These are phyloP conservation scores for Leucocoprinus birnbaumii DNA, from an alignment of 768 basidiomycete genomes.

Conservation along the genomic window DNA sequence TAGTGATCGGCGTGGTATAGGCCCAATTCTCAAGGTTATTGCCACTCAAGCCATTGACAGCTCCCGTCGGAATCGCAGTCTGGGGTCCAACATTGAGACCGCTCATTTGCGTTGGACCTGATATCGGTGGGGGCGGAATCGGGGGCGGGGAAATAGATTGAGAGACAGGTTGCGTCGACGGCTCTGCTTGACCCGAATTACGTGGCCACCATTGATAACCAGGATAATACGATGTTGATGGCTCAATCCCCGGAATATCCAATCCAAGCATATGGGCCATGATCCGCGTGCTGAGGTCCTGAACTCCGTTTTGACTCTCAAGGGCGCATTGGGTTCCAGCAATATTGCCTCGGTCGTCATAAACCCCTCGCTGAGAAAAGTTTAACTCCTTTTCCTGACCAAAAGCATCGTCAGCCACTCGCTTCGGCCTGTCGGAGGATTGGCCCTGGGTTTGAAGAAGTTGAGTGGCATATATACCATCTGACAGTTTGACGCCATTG, in stretches of 20 bases:
- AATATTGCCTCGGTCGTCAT: conserved; percentile 16
- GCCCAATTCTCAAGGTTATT: conserved; percentile 4
- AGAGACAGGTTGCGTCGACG: not conserved
- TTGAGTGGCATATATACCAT: conserved; percentile 22
- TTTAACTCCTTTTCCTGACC: conserved; percentile 50
- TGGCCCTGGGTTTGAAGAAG: conserved; percentile 31
- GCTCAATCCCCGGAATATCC: conserved; percentile 61
- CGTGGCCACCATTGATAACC: conserved; percentile 72
- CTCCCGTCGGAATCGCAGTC: not conserved
- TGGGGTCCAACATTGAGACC: not conserved
- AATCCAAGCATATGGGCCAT: conserved; percentile 75
- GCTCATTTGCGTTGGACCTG: not conserved
- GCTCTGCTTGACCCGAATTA: conserved; percentile 13
- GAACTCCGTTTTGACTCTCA: conserved; percentile 43
- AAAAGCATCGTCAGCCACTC: conserved; percentile 62
- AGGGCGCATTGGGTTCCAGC: conserved; percentile 19
- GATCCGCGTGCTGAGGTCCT: conserved; percentile 60
- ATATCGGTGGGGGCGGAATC: not conserved
- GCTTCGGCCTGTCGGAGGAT: conserved; percentile 30
- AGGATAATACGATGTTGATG: conserved; percentile 52
- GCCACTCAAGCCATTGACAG: not conserved
- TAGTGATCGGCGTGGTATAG: not conserved
- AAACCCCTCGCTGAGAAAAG: conserved; percentile 40
- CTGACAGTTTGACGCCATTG: conserved; percentile 60
- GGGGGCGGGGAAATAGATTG: conserved; percentile 3